Conservation (phyloP, 306 rosid species). For the Prunus padus region DNA sequence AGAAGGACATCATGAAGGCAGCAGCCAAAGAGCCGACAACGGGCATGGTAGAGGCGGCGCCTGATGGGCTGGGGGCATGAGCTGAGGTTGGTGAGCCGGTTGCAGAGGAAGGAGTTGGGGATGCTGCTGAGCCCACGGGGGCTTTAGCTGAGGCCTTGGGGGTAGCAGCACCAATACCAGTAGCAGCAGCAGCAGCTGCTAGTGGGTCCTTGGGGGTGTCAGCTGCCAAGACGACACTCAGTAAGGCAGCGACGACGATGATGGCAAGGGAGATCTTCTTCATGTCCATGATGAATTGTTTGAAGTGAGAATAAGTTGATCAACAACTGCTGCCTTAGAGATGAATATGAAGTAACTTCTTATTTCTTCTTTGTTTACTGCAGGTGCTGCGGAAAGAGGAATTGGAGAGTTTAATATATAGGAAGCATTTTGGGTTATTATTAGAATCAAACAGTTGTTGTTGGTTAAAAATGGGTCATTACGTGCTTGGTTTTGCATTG, state of each 20-base stretch:
- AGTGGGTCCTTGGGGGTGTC: neutral
- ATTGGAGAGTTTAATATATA: neutral
- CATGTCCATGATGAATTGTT: slow-evolving; percentile 13
- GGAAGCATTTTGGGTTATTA: neutral
- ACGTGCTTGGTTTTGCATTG: neutral
- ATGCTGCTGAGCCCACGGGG: slow-evolving; percentile 3
- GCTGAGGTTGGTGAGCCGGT: neutral
- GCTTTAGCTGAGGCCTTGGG: neutral
- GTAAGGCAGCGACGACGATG: slow-evolving; percentile 2
- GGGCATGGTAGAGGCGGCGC: neutral
- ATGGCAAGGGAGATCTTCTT: slow-evolving; percentile 16
- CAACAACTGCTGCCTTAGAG: neutral
- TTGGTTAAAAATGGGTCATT: neutral
- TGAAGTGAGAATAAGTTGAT: neutral
- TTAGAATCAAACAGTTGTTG: neutral
- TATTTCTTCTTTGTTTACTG: neutral
- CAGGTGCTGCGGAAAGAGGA: slow-evolving; percentile 2
- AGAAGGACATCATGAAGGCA: slow-evolving; percentile 11
- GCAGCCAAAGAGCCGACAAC: neutral
- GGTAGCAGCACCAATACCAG: neutral
- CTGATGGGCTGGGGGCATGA: slow-evolving; percentile 7
- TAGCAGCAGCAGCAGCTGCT: neutral
- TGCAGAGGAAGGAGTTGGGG: neutral
- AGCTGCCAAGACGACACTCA: neutral
- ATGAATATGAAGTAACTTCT: neutral